Evolutionary conservation across 208 protist genomes (phyloP).

Genomic region (Eutreptiella sp.): DNA sequence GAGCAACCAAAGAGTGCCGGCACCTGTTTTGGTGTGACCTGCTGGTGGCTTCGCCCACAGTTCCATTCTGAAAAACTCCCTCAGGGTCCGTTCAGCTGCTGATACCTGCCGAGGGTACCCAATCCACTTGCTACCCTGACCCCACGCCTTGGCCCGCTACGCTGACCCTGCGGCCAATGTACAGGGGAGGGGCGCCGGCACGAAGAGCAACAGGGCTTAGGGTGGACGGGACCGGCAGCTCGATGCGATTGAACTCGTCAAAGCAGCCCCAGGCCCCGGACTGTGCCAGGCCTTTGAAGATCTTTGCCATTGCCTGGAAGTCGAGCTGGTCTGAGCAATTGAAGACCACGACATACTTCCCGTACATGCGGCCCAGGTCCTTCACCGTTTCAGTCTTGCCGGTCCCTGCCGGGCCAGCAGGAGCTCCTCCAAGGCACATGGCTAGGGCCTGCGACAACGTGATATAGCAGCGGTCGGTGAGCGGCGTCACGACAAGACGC

Average conservation of each 20-base stretch:
- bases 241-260: constrained; percentile 89
- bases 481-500: constrained; percentile 84
- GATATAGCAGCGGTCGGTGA: constrained; percentile 89
- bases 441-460: constrained; percentile 93
- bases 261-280: constrained; percentile 88
- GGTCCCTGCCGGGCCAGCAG: constrained; percentile 91
- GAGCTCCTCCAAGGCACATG: constrained; percentile 92
- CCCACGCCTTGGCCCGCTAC: no score
- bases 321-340: constrained; percentile 91
- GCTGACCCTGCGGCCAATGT: no score
- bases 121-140: no score
- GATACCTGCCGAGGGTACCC: no score
- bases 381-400: constrained; percentile 96
- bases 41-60: no score
- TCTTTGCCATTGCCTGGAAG: constrained; percentile 84
- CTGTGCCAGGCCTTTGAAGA: constrained; percentile 86
- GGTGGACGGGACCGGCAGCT: constrained; percentile 68
- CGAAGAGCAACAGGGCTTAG: no score
- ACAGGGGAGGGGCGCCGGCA: no score
- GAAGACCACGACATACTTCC: constrained; percentile 86
- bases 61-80: no score
- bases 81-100: no score
- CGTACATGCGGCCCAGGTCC: constrained; percentile 79
- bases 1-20: no score
- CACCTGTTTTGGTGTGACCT: no score